These are phyloP conservation scores for Yarrowia sp. DNA, from an alignment of 805 yeast species.

Conservation along the genomic window DNA sequence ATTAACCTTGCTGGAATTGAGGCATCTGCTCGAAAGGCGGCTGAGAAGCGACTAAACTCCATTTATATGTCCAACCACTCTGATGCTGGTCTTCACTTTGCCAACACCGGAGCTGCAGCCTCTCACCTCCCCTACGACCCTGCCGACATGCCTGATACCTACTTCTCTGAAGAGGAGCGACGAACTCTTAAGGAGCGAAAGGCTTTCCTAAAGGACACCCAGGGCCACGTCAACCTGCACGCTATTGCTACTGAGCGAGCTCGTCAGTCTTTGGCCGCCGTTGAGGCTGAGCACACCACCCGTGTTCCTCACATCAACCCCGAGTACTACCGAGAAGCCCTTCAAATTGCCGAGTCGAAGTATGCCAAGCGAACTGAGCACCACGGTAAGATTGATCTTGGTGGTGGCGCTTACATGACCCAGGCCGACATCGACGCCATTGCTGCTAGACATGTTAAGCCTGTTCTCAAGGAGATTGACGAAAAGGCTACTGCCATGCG, in stretches of 20 bases:
- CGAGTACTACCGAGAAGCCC: conserved; percentile 66
- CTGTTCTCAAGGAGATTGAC: conserved; percentile 72
- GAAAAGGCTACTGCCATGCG: conserved; percentile 70
- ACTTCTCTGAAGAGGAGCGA: conserved; percentile 26
- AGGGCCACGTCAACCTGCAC: conserved; percentile 42
- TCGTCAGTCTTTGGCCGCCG: conserved; percentile 39
- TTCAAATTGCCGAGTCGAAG: conserved; percentile 69
- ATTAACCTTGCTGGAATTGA: conserved; percentile 32
- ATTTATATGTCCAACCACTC: conserved; percentile 31
- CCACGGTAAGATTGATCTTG: conserved; percentile 64
- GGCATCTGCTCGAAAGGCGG: conserved; percentile 36
- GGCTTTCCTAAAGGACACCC: conserved; percentile 27
- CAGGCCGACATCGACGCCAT: conserved; percentile 71
- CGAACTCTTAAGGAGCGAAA: conserved; percentile 32
- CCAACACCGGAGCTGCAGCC: conserved; percentile 30
- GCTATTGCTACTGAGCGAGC: conserved; percentile 54
- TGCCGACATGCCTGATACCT: conserved; percentile 6
- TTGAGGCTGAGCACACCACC: conserved; percentile 44
- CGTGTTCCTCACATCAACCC: conserved; percentile 45
- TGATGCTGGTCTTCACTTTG: conserved; percentile 27
- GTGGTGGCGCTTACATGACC: conserved; percentile 81
- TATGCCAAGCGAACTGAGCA: conserved; percentile 54
- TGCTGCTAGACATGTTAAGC: conserved; percentile 76
- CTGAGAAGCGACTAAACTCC: conserved; percentile 33
- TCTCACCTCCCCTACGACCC: conserved; percentile 26